A percentile compares a stretch with the other conserved stretches of the same genome.
Conservation (phyloP, 345 rosid species). For the Euphorbia pulcherrima region DNA sequence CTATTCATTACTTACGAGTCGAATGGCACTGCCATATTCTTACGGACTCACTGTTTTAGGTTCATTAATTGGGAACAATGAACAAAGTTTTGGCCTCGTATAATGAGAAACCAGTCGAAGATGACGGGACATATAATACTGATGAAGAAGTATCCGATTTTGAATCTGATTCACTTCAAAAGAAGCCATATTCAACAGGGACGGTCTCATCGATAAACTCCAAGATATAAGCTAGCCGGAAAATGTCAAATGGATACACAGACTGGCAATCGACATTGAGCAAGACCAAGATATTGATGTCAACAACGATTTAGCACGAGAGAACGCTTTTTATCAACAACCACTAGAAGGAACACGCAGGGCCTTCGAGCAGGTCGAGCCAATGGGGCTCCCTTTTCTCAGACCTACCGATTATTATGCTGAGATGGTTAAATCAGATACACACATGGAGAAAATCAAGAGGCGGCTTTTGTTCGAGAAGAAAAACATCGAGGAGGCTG, state of each 20-base stretch:
- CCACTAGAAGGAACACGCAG: slow-evolving; percentile 66
- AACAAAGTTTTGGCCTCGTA: not conserved
- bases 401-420: slow-evolving; percentile 84
- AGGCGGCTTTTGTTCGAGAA: slow-evolving; percentile 60
- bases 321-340: slow-evolving; percentile 71
- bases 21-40: not conserved
- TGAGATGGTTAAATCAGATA: slow-evolving; percentile 77
- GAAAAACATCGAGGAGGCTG: slow-evolving; percentile 69
- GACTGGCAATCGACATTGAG: slow-evolving; percentile 53
- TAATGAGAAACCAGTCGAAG: slow-evolving; percentile 36
- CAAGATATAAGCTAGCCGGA: slow-evolving; percentile 81
- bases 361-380: slow-evolving; percentile 59
- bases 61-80: slow-evolving; percentile 1
- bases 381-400: slow-evolving; percentile 59
- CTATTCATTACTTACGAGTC: not conserved
- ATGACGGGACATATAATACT: slow-evolving; percentile 41
- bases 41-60: slow-evolving; percentile 11
- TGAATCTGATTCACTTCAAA: slow-evolving; percentile 54
- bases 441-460: slow-evolving; percentile 84
- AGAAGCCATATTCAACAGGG: slow-evolving; percentile 55
- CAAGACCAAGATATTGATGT: slow-evolving; percentile 77
- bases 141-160: slow-evolving; percentile 33
- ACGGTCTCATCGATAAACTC: slow-evolving; percentile 66
- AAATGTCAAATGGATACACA: slow-evolving; percentile 61
- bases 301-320: slow-evolving; percentile 75